phyloP scores from a whole-genome alignment of 2,329 filamentous ascomycete genomes.

The Emmonsia crescens region DNA sequence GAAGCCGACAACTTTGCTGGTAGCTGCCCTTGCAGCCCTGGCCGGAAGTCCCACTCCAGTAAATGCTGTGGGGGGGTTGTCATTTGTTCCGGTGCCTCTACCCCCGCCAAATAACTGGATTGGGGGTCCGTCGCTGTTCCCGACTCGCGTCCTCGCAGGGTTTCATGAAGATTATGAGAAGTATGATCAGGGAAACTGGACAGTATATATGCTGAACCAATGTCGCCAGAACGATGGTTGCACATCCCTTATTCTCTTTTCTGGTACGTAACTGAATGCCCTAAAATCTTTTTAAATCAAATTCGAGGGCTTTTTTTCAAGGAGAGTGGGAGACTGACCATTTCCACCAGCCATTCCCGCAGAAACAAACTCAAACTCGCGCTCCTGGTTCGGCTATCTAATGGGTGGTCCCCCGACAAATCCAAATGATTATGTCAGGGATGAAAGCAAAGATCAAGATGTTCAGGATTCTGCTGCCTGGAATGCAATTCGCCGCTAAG shows the following conservation, averaged over 20 bases:
- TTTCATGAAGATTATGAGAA: background rate
- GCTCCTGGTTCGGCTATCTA: too few relatives aligned
- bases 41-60: background rate
- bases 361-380: too few relatives aligned
- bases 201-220: background rate
- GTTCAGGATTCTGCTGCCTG: too few relatives aligned
- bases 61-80: background rate
- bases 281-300: too few relatives aligned
- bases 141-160: background rate
- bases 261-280: background rate
- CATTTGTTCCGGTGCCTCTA: background rate
- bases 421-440: too few relatives aligned
- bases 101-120: background rate
- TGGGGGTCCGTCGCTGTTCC: background rate
- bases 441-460: too few relatives aligned
- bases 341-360: too few relatives aligned
- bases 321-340: too few relatives aligned
- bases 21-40: background rate
- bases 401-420: too few relatives aligned
- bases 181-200: fast-evolving
- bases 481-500: too few relatives aligned
- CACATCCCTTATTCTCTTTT: background rate
- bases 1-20: background rate
- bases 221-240: background rate
- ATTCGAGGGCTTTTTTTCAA: too few relatives aligned